Evolutionary conservation across 139 green algal species (phyloP).

Genomic region (Asterochloris sp.): DNA sequence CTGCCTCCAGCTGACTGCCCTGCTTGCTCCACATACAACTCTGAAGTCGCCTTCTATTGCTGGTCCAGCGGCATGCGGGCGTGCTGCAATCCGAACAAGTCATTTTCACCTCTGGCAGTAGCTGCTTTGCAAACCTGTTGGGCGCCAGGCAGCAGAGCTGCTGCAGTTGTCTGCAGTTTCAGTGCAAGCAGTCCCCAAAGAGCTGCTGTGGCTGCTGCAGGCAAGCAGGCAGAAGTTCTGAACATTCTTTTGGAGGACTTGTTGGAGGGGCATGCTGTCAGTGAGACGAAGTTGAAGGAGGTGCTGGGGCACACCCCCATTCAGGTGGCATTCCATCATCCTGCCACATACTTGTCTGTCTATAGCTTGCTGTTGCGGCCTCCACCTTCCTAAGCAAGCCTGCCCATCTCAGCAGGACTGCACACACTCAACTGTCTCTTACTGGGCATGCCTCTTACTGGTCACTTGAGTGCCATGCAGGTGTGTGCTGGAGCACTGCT

Average conservation of each 20-base stretch:
- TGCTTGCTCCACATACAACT: too few relatives aligned
- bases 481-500: constrained; percentile 42
- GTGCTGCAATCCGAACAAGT: too few relatives aligned
- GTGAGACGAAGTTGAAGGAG: constrained; percentile 89
- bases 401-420: not conserved
- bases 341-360: not conserved
- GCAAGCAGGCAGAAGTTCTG: constrained; percentile 91
- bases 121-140: too few relatives aligned
- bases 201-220: not conserved
- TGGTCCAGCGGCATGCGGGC: too few relatives aligned
- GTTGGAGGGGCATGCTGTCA: constrained; percentile 68
- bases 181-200: not conserved
- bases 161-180: too few relatives aligned
- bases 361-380: not conserved
- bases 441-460: not conserved
- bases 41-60: too few relatives aligned
- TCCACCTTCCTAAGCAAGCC: not conserved
- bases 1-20: too few relatives aligned
- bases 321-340: constrained; percentile 48
- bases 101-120: too few relatives aligned
- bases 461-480: not conserved
- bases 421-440: not conserved
- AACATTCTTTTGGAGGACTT: constrained; percentile 85
- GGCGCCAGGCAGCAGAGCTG: too few relatives aligned
- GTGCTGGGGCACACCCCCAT: constrained; percentile 92